These are phyloP conservation scores for Chalaropsis thielavioides DNA, from an alignment of 2,329 filamentous ascomycete genomes.

Conservation along the genomic window DNA sequence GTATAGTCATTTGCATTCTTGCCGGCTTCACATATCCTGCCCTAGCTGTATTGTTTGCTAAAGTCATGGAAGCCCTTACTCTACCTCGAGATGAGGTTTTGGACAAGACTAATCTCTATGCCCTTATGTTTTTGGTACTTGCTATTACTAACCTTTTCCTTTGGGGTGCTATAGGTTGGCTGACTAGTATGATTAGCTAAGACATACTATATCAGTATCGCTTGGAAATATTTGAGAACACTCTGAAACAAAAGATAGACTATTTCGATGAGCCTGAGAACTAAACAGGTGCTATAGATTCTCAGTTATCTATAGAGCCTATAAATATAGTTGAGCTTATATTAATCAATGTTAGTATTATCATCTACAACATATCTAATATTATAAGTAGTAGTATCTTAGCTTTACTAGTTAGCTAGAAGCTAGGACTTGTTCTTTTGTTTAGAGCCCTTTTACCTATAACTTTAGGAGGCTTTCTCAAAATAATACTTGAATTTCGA, in stretches of 20 bases:
- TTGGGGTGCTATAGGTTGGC: constrained; percentile 29
- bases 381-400: constrained; percentile 33
- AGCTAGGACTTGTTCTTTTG: constrained; percentile 34
- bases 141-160: constrained; percentile 33
- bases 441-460: constrained; percentile 34
- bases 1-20: constrained; percentile 7
- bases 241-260: constrained; percentile 40
- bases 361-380: constrained; percentile 34
- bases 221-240: constrained; percentile 33
- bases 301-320: constrained; percentile 27
- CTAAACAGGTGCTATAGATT: constrained; percentile 28
- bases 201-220: constrained; percentile 27
- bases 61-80: constrained; percentile 28
- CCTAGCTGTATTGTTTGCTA: constrained; percentile 31
- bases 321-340: constrained; percentile 38
- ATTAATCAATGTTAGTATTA: constrained; percentile 33
- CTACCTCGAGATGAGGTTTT: constrained; percentile 21
- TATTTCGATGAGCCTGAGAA: constrained; percentile 30
- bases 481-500: constrained; percentile 35
- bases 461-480: constrained; percentile 31
- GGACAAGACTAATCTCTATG: constrained; percentile 35
- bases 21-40: constrained; percentile 28
- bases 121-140: constrained; percentile 42
- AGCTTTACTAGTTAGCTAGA: constrained; percentile 35
- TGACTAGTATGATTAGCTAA: constrained; percentile 27